Percentiles rank a stretch among this genome's conserved stretches.
These are phyloP conservation scores for Athelia psychrophila DNA, from an alignment of 1,284 basidiomycete genomes.

Conservation along the genomic window DNA sequence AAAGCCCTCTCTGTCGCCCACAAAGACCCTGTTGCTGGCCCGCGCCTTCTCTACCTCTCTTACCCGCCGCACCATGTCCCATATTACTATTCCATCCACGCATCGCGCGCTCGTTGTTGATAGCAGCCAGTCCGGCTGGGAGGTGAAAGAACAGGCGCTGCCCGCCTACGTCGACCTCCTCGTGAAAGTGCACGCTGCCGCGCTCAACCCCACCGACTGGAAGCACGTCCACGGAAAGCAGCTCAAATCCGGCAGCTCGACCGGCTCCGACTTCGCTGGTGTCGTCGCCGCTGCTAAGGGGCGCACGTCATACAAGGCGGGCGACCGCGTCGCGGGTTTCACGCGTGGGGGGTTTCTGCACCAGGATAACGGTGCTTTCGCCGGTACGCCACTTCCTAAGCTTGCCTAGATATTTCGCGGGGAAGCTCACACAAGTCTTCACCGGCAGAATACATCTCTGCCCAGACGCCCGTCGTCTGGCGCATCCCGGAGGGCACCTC, in stretches of 20 bases:
- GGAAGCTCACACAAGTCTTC: too few relatives aligned
- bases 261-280: not conserved
- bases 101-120: not conserved
- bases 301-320: not conserved
- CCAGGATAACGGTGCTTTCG: not conserved
- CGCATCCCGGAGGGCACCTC: not conserved
- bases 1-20: too few relatives aligned
- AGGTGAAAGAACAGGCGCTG: not conserved
- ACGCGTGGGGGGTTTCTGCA: not conserved
- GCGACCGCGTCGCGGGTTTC: constrained; percentile 1
- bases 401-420: not conserved
- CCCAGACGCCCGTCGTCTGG: not conserved
- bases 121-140: not conserved
- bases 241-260: not conserved
- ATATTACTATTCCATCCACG: not conserved
- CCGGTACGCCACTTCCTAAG: not conserved
- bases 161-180: not conserved
- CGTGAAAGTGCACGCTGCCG: not conserved
- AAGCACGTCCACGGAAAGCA: not conserved
- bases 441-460: not conserved
- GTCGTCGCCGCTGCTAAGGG: not conserved
- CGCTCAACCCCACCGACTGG: not conserved
- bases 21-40: too few relatives aligned
- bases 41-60: too few relatives aligned
- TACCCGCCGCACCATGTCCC: not conserved